Conservation (phyloP, 257 asterid genomes). For the Solanum bukasovii region DNA sequence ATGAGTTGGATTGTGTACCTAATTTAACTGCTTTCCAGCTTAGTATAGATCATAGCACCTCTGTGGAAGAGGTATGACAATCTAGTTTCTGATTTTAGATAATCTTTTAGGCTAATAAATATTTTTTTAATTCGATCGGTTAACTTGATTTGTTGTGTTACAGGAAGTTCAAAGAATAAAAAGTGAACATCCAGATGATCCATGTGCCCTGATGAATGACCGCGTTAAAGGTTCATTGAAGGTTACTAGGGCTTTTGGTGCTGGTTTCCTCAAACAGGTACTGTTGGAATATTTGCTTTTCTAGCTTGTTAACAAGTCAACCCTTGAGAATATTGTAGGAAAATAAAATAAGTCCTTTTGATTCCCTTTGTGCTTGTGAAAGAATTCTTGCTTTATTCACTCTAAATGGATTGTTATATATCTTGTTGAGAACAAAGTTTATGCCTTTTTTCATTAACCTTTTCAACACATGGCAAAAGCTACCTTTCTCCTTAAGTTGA, state of each 20-base stretch:
- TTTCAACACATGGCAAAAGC: slow-evolving; percentile 6
- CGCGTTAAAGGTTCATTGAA: slow-evolving; percentile 94
- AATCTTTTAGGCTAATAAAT: background rate
- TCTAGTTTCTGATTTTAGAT: background rate
- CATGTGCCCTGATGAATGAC: slow-evolving; percentile 55
- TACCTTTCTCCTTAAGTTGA: slow-evolving; percentile 11
- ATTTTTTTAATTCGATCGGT: background rate
- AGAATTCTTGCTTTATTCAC: slow-evolving; percentile 10
- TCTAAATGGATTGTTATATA: slow-evolving; percentile 1
- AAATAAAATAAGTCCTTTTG: slow-evolving; percentile 4
- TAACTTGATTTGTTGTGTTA: background rate
- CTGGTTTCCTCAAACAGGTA: slow-evolving; percentile 98
- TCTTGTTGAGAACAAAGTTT: slow-evolving; percentile 23
- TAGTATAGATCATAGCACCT: slow-evolving; percentile 81
- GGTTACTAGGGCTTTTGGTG: slow-evolving; percentile 99
- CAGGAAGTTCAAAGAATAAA: slow-evolving; percentile 75
- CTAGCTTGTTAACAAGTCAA: slow-evolving; percentile 6
- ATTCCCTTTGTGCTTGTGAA: slow-evolving; percentile 25
- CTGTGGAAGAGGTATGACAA: slow-evolving; percentile 55
- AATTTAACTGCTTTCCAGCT: slow-evolving; percentile 67
- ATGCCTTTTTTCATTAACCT: slow-evolving; percentile 8
- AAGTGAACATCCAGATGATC: slow-evolving; percentile 77
- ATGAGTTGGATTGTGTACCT: slow-evolving; percentile 20
- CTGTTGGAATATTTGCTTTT: slow-evolving; percentile 3
- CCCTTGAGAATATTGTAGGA: background rate